Evolutionary conservation across 2,329 filamentous ascomycete species (phyloP).

Genomic region (Ceratocystis variospora): DNA sequence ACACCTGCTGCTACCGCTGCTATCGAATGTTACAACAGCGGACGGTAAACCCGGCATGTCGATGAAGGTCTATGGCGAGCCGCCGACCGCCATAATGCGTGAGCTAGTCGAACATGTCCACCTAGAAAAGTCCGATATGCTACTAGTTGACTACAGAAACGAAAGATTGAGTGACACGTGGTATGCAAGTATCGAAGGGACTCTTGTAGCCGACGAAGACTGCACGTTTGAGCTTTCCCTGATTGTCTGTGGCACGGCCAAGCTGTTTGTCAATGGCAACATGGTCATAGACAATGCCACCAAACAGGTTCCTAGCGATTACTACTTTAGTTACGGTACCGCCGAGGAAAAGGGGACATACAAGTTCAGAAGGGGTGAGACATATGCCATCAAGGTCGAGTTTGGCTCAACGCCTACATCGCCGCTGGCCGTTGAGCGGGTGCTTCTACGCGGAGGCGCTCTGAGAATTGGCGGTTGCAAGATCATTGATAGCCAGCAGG

Average conservation of each 20-base stretch:
- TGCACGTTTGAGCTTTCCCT: slow-evolving; percentile 51
- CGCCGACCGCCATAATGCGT: slow-evolving; percentile 35
- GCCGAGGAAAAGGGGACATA: slow-evolving; percentile 48
- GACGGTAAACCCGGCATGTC: slow-evolving; percentile 44
- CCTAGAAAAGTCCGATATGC: slow-evolving; percentile 36
- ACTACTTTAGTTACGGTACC: slow-evolving; percentile 52
- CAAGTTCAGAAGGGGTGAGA: slow-evolving; percentile 43
- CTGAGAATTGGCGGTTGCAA: slow-evolving; percentile 49
- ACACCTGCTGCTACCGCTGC: slow-evolving; percentile 48
- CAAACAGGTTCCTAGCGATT: slow-evolving; percentile 46
- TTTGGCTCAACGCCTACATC: slow-evolving; percentile 47
- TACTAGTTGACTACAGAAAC: slow-evolving; percentile 39
- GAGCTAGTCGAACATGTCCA: slow-evolving; percentile 38
- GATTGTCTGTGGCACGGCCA: slow-evolving; percentile 52
- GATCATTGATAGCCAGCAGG: slow-evolving; percentile 41
- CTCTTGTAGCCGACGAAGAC: slow-evolving; percentile 45
- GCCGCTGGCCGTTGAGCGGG: slow-evolving; percentile 37
- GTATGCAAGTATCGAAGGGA: slow-evolving; percentile 49
- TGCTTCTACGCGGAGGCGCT: slow-evolving; percentile 44
- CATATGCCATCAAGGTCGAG: slow-evolving; percentile 45
- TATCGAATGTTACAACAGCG: slow-evolving; percentile 39
- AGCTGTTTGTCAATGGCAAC: slow-evolving; percentile 47
- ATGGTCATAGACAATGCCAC: slow-evolving; percentile 53
- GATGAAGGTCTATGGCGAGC: slow-evolving; percentile 49
- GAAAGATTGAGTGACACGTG: slow-evolving; percentile 40